Evolutionary conservation across 345 rosid genomes (phyloP).

Genomic region (Citrus glauca): DNA sequence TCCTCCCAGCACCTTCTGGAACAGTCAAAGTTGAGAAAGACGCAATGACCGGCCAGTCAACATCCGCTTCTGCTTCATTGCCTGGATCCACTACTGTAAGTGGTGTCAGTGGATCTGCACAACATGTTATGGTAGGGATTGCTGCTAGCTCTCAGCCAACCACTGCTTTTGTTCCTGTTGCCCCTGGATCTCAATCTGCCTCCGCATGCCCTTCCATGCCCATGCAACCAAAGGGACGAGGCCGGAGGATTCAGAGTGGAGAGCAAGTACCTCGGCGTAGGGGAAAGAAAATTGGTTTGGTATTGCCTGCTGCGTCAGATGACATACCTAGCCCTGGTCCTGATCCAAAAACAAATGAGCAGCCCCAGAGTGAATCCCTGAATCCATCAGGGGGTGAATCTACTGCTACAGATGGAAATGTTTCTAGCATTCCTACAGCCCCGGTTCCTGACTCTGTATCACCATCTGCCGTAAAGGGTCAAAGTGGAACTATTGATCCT

Average conservation of each 20-base stretch:
- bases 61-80: conserved; percentile 22
- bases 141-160: conserved; percentile 26
- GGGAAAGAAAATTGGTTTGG: conserved; percentile 51
- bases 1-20: conserved; percentile 30
- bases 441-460: neutral
- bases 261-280: conserved; percentile 47
- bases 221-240: conserved; percentile 32
- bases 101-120: conserved; percentile 16
- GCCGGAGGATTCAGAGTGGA: conserved; percentile 40
- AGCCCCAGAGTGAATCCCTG: conserved; percentile 23
- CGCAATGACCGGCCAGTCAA: conserved; percentile 29
- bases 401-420: neutral
- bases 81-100: conserved; percentile 24
- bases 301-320: conserved; percentile 36
- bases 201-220: conserved; percentile 24
- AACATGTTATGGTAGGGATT: conserved; percentile 22
- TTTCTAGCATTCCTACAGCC: neutral
- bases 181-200: conserved; percentile 32
- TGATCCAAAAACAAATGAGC: conserved; percentile 37
- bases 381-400: conserved; percentile 22
- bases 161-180: conserved; percentile 22
- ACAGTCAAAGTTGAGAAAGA: conserved; percentile 31
- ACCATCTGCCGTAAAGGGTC: neutral
- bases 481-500: conserved; percentile 2
- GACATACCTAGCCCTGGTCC: conserved; percentile 43